Evolutionary conservation across 140 eudicot species (phyloP), one percentile per base, ranked within the genome.

Genomic region (Ambrosia hybrid): DNA sequence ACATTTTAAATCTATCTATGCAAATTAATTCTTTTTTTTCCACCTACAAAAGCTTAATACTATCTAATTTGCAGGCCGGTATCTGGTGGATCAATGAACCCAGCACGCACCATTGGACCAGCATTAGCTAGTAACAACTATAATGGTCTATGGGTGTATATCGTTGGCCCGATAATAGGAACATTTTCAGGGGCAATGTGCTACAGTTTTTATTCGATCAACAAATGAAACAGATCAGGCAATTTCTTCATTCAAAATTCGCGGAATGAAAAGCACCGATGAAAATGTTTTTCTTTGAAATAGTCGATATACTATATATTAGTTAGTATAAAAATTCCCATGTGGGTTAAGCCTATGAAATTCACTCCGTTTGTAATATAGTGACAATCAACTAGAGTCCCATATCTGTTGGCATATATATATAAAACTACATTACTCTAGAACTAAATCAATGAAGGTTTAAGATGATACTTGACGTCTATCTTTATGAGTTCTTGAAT

Each of bases 81-180:
- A 39, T 90, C 95, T 33, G 95, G 97, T 6, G 97, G 97, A 67
- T 90, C 97, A 9, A 87, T 90, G 97, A 90, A 90, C 85, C 97
- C 97, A 1, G 97, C 90, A 43, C 78, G 97, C 57, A 79, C 85
- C 10, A 46, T 87, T 21, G 97, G 92, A 1, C 97, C 97, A 6
- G 92, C 96, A 45, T 17, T 89, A 67, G 90, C 96, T n/a, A 87
- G 97, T 71, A 65, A 78, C 34, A 69, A 67, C 45, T 91, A 82
- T 77, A 75, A 84, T 53, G 91, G 87, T 8, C 34, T 91, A 6
- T 91, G 97, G 97, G 93, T 91, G 12, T 91, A 88, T 17, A n/a
- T 91, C 2, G 37, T 88, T 49, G 97, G 97, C 15, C 97, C 96
- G 0, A 67, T 88, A 6, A 68, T 76, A 11, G 97, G 97, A 39